phyloP scores from a whole-genome alignment of 805 yeast species.

The Candida manassasensis region DNA sequence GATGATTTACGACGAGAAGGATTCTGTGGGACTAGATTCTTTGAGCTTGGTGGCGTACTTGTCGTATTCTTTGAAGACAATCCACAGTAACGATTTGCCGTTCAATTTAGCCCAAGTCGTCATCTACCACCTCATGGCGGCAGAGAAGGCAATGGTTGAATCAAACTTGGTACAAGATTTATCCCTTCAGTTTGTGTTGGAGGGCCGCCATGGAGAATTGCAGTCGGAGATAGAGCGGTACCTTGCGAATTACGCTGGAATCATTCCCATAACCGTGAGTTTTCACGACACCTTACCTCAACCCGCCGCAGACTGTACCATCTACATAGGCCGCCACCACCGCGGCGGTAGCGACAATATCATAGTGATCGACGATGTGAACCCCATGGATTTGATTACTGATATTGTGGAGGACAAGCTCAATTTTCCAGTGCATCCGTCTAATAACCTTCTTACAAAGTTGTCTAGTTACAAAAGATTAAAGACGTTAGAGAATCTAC shows the following conservation, averaged over 20 bases:
- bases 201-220: neutral
- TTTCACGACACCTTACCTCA: neutral
- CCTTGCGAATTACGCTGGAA: neutral
- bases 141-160: constrained; percentile 17
- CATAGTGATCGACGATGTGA: neutral
- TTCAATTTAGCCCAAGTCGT: constrained; percentile 50
- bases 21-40: constrained; percentile 42
- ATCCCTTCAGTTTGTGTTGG: neutral
- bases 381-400: neutral
- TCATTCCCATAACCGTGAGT: neutral
- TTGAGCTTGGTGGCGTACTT: constrained; percentile 36
- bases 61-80: constrained; percentile 38
- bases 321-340: neutral
- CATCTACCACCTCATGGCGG: constrained; percentile 23
- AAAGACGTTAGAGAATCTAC: constrained; percentile 5
- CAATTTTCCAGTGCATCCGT: constrained; percentile 3
- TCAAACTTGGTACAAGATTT: neutral
- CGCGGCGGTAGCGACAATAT: neutral
- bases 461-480: constrained; percentile 2
- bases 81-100: constrained; percentile 59
- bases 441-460: constrained; percentile 5
- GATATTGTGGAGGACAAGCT: constrained; percentile 1
- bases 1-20: constrained; percentile 35
- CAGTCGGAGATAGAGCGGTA: neutral
- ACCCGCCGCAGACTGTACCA: neutral